Base-by-base conservation (phyloP, 148 eudicot genomes). In the Dysphania ambrosioides region DNA sequence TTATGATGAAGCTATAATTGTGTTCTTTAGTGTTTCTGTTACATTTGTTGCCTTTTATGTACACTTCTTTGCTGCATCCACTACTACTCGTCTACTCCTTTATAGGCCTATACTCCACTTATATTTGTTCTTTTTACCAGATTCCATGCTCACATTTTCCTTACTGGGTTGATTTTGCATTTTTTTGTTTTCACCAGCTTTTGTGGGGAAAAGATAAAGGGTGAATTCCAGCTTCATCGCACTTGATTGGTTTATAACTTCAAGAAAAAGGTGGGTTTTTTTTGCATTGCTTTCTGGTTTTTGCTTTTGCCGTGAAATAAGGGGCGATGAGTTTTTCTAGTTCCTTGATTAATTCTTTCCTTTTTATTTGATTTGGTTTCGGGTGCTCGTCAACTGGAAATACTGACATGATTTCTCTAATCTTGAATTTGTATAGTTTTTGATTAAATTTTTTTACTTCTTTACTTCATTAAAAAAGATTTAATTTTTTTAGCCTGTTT, bases 221-320 rank as follows among this genome's bases (percentile, higher is more conserved):
- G 56, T 24, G 5, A n/a, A 68, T 6, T 65, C 27, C 66, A 73
- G 61, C 7, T 47, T 75, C 68, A 69, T 68, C 34, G 8, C 19
- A 65, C 19, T 55, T 66, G 65, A 66, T 75, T 66, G 26, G n/a
- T 55, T 70, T 3, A 2, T 61, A 55, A 9, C 41, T 21, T 64
- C 51, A 55, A 55, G 30, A 75, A 64, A 30, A 63, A 70, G 75
- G 65, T 24, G 34, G 49, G 58, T 9, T n/a, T 49, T 47, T 15
- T 62, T 74, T 69, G 66, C 64, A 74, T 70, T 40, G n/a, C 35
- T 69, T 75, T 79, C 40, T 73, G 74, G 59, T 62, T 61, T 68
- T 18, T 74, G 29, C 51, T 67, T 79, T 60, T 35, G n/a, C 21
- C 44, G 34, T 36, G n/a, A 4, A 34, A 51, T 19, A 35, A 71